Evolutionary conservation across 2,329 filamentous ascomycete genomes (phyloP), one percentile per base, ranked within the genome.

Genomic region (Metarhizium robertsii): DNA sequence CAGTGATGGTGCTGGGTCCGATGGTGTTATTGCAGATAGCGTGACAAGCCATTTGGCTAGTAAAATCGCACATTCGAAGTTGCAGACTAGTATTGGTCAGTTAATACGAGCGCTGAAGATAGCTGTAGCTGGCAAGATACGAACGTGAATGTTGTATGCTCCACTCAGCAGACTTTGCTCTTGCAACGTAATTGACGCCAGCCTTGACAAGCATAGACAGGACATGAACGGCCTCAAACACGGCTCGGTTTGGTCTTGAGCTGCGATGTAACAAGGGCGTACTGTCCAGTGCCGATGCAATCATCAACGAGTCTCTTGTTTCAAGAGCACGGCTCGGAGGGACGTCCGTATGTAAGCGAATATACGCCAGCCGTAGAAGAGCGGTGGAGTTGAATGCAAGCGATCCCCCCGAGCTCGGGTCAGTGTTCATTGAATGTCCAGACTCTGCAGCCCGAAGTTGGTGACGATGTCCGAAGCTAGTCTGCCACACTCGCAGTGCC

Each of bases 141-240:
- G 74, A 67, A 82, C 80, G 63, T 32, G 80, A 82, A 65, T 84
- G 78, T 58, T 84, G 80, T 63, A 84, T 83, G 62, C 80, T 83
- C 81, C 81, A 84, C 64, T 83, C 79, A 0, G 79, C 71, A 1
- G 79, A 81, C 66, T 84, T 83, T 5, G 80, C 80, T 59, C 79
- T 76, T 46, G 81, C 80, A 50, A 84, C 79, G 60, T 83, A 84
- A 61, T 81, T 83, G 20, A 85, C 80, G 0, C 81, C 81, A 14
- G 77, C 74, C 65, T 84, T 85, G 57, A 86, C 81, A 29, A 85
- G 72, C 73, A 87, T 83, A 3, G 83, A 85, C 40, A 89, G 71
- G 0, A 85, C 84, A 64, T 88, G 85, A 32, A 85, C 81, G 1
- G 84, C 82, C 62, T 88, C 85, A 32, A 86, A 77, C 0, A 88